Conservation (phyloP, 2,329 filamentous ascomycete species). For the Amauroascus niger region DNA sequence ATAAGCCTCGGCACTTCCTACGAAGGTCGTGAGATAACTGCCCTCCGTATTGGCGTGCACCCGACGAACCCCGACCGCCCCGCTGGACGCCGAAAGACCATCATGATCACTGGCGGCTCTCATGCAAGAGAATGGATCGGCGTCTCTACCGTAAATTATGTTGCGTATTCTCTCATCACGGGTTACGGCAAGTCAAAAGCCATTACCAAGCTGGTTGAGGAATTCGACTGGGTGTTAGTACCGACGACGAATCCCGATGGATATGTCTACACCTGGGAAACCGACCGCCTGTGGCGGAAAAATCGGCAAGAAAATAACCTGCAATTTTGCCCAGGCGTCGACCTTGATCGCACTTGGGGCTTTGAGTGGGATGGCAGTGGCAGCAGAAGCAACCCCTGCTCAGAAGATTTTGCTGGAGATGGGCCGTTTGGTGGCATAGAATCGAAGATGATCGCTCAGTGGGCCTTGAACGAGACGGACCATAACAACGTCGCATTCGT, state of each 20-base stretch:
- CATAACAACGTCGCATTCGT: constrained; percentile 64
- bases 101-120: constrained; percentile 74
- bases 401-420: constrained; percentile 78
- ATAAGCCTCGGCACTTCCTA: constrained; percentile 74
- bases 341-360: constrained; percentile 78
- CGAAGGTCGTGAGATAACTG: constrained; percentile 78
- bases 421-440: constrained; percentile 76
- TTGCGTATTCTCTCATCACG: constrained; percentile 80
- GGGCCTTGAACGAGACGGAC: constrained; percentile 69
- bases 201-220: constrained; percentile 67
- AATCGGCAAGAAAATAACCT: constrained; percentile 75
- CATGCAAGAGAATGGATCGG: constrained; percentile 97
- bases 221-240: constrained; percentile 80
- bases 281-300: constrained; percentile 89
- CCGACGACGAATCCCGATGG: constrained; percentile 89
- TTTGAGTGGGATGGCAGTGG: constrained; percentile 69
- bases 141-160: constrained; percentile 78
- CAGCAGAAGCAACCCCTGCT: constrained; percentile 69
- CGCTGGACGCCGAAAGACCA: constrained; percentile 55
- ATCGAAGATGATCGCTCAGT: constrained; percentile 62
- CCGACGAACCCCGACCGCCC: constrained; percentile 39
- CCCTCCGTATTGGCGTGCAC: constrained; percentile 61
- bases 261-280: constrained; percentile 86
- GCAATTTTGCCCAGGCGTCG: constrained; percentile 74
- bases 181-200: constrained; percentile 61